A percentile compares a stretch with the other conserved stretches of the same genome.
Evolutionary conservation across 192 early-diverging fungal species (phyloP).

Genomic region (Irineochytrium annulatum): DNA sequence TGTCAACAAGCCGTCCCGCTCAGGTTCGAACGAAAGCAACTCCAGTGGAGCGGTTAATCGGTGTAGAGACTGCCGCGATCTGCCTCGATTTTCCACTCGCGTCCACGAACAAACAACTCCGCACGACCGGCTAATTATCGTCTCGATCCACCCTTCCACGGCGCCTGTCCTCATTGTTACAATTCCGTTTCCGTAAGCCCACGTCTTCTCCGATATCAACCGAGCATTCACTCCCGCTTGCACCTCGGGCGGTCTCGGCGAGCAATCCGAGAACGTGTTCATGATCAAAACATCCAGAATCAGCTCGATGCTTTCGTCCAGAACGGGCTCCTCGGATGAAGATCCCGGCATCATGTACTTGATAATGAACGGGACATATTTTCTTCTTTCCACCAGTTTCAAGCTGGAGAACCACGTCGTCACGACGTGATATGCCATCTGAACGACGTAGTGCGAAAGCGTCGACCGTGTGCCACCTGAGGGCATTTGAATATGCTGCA

Average conservation of each 20-base stretch:
- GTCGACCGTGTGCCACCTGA: not conserved
- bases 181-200: slow-evolving; percentile 83
- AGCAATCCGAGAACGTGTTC: slow-evolving; percentile 72
- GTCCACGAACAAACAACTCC: slow-evolving; percentile 67
- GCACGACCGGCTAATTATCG: slow-evolving; percentile 76
- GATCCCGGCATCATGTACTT: slow-evolving; percentile 32
- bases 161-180: slow-evolving; percentile 70
- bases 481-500: slow-evolving; percentile 71
- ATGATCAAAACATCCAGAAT: slow-evolving; percentile 92
- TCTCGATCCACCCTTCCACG: slow-evolving; percentile 70
- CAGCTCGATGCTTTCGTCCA: slow-evolving; percentile 87
- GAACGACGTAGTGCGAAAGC: slow-evolving; percentile 59
- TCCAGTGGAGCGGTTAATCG: too few relatives aligned
- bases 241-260: slow-evolving; percentile 47
- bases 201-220: slow-evolving; percentile 55
- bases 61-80: too few relatives aligned
- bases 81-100: slow-evolving; percentile 62
- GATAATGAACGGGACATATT: slow-evolving; percentile 78
- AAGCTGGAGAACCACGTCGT: slow-evolving; percentile 85
- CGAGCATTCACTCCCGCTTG: slow-evolving; percentile 16
- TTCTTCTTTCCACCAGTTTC: slow-evolving; percentile 65
- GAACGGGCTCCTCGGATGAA: not conserved
- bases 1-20: too few relatives aligned
- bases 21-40: too few relatives aligned
- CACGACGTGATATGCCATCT: slow-evolving; percentile 92